Evolutionary conservation across 2,329 filamentous ascomycete species (phyloP).

Genomic region (Rutstroemia sp.): DNA sequence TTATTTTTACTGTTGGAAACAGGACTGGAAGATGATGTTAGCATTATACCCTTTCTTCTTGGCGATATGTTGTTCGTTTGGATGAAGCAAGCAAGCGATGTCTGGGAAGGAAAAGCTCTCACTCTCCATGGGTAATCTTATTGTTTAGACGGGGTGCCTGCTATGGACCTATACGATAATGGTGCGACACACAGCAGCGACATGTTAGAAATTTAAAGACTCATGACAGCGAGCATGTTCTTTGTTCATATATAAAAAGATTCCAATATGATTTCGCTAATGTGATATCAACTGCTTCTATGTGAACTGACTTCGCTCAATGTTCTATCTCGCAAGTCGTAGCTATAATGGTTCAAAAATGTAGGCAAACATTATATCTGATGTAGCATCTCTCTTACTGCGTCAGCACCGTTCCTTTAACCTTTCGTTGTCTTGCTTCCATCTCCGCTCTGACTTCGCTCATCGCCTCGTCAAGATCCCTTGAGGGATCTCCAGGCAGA

Average conservation of each 20-base stretch:
- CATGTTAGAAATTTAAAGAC: background rate
- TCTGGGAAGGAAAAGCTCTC: constrained; percentile 3
- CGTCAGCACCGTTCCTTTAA: background rate
- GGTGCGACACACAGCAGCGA: background rate
- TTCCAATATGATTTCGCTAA: too few relatives aligned
- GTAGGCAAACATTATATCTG: background rate
- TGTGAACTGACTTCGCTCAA: too few relatives aligned
- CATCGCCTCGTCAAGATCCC: constrained; percentile 59
- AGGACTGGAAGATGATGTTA: background rate
- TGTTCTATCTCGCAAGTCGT: too few relatives aligned
- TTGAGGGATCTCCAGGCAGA: constrained; percentile 66
- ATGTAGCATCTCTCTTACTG: background rate
- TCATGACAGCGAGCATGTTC: background rate
- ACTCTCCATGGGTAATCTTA: background rate
- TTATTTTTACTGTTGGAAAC: background rate
- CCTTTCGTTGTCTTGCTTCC: constrained; percentile 26
- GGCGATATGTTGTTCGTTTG: background rate
- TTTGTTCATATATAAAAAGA: background rate
- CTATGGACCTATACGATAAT: background rate
- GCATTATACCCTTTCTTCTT: constrained; percentile 11
- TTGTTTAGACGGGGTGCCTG: background rate
- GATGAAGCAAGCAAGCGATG: background rate
- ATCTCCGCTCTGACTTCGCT: constrained; percentile 45
- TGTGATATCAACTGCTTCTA: too few relatives aligned
- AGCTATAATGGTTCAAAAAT: too few relatives aligned